Percentiles rank a stretch among this genome's conserved stretches.
These are phyloP conservation scores for Decorospora gaudefroyi DNA, from an alignment of 2,329 filamentous ascomycete genomes.

Conservation along the genomic window DNA sequence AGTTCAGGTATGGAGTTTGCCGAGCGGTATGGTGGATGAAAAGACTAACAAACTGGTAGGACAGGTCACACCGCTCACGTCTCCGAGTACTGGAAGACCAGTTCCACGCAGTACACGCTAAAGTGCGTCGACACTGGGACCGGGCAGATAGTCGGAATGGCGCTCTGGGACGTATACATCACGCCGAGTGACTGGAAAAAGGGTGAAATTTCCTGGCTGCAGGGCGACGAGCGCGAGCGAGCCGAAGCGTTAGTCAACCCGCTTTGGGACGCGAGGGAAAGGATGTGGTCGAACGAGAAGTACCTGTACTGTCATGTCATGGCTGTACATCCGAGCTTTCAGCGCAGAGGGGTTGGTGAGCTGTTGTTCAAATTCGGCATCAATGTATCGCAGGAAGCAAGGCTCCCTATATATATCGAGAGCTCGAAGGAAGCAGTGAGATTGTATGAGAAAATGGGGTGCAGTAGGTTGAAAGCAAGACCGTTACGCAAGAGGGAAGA, in stretches of 20 bases:
- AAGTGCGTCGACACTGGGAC: conserved; percentile 55
- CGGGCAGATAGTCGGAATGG: conserved; percentile 55
- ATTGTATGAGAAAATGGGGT: conserved; percentile 56
- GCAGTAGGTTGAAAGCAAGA: conserved; percentile 48
- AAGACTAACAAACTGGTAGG: conserved; percentile 27
- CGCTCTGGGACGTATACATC: conserved; percentile 53
- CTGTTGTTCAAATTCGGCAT: conserved; percentile 51
- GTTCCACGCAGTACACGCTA: conserved; percentile 52
- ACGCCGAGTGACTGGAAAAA: conserved; percentile 52
- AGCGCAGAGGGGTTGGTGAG: conserved; percentile 52
- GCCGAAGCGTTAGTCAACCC: conserved; percentile 52
- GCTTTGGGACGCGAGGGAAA: conserved; percentile 37
- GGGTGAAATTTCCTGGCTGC: conserved; percentile 54
- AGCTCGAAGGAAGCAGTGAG: conserved; percentile 50
- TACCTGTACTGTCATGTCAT: conserved; percentile 49
- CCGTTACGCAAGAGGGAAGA: conserved; percentile 49
- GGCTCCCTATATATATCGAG: conserved; percentile 55
- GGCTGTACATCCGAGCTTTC: conserved; percentile 51
- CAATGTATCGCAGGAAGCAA: conserved; percentile 39
- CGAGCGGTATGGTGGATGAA: background rate
- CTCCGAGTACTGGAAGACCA: conserved; percentile 48
- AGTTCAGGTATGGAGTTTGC: conserved; percentile 24
- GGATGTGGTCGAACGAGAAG: conserved; percentile 27
- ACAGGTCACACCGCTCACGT: conserved; percentile 52
- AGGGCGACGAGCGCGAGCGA: conserved; percentile 51